Percentiles rank a stretch among this genome's conserved stretches.
Evolutionary conservation across 441 rosid species (phyloP).

Genomic region (Melastoma candidum): DNA sequence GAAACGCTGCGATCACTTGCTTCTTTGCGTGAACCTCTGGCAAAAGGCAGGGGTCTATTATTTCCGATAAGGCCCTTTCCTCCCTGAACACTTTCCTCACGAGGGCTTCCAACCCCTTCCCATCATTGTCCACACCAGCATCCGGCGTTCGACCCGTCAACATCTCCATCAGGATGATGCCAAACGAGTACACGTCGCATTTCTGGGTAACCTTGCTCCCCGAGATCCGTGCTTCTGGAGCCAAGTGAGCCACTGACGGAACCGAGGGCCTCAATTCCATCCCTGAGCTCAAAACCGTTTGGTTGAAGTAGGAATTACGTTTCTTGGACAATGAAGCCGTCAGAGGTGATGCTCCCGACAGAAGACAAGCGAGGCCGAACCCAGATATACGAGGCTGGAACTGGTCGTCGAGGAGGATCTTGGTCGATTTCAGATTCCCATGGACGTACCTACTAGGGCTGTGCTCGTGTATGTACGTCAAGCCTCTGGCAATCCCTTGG

Average conservation of each 20-base stretch:
- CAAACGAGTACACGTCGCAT: constrained; percentile 75
- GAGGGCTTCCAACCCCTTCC: constrained; percentile 44
- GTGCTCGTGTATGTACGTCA: constrained; percentile 65
- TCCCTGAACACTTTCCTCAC: constrained; percentile 61
- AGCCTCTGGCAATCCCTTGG: constrained; percentile 79
- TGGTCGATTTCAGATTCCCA: constrained; percentile 68
- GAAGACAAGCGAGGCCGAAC: constrained; percentile 56
- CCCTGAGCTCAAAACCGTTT: constrained; percentile 26
- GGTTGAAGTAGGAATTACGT: constrained; percentile 25
- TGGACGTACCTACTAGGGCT: constrained; percentile 63
- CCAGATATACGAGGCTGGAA: constrained; percentile 64
- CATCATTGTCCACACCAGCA: constrained; percentile 43
- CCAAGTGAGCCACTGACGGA: constrained; percentile 41
- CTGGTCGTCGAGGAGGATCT: constrained; percentile 73
- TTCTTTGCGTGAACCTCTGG: constrained; percentile 52
- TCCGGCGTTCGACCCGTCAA: constrained; percentile 56
- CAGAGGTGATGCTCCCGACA: constrained; percentile 28
- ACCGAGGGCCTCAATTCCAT: constrained; percentile 38
- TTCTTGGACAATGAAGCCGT: constrained; percentile 32
- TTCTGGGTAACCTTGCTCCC: constrained; percentile 64
- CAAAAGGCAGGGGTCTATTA: constrained; percentile 53
- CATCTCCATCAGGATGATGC: constrained; percentile 65
- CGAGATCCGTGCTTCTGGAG: constrained; percentile 59
- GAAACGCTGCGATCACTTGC: constrained; percentile 52
- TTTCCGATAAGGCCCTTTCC: constrained; percentile 50